phyloP scores from a whole-genome alignment of 768 basidiomycete species.

The Tylopilus rubrobrunneus region DNA sequence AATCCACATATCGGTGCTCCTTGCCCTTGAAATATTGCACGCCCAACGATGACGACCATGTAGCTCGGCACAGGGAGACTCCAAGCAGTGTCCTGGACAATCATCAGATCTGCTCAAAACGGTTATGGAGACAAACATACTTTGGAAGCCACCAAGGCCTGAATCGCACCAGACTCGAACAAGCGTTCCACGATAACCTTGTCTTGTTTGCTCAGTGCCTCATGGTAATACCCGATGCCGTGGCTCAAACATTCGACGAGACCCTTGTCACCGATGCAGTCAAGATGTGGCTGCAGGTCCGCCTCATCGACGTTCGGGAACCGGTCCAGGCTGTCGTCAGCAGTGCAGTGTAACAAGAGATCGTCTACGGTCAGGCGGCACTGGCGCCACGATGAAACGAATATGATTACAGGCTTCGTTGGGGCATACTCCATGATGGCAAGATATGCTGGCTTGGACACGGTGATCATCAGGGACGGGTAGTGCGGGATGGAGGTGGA shows the following conservation, averaged over 20 bases:
- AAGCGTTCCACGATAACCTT: slow-evolving; percentile 89
- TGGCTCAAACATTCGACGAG: slow-evolving; percentile 80
- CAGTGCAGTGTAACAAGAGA: slow-evolving; percentile 80
- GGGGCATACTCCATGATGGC: slow-evolving; percentile 86
- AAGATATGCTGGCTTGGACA: slow-evolving; percentile 97
- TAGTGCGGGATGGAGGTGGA: slow-evolving; percentile 98
- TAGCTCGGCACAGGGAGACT: slow-evolving; percentile 89
- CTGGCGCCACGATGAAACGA: slow-evolving; percentile 91
- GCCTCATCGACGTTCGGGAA: slow-evolving; percentile 86
- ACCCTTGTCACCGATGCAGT: slow-evolving; percentile 72
- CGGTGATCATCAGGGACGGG: slow-evolving; percentile 97
- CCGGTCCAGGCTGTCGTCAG: slow-evolving; percentile 77
- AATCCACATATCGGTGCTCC: slow-evolving; percentile 97
- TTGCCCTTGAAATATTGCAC: slow-evolving; percentile 95
- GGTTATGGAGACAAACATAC: slow-evolving; percentile 36
- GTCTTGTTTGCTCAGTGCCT: slow-evolving; percentile 88
- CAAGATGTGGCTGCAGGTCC: slow-evolving; percentile 85
- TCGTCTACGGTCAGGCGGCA: slow-evolving; percentile 94
- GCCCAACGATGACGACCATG: slow-evolving; percentile 99
- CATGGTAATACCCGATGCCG: slow-evolving; percentile 94
- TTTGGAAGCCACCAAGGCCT: slow-evolving; percentile 91
- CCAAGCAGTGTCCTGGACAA: slow-evolving; percentile 86
- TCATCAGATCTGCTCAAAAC: too few relatives aligned
- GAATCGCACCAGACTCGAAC: slow-evolving; percentile 92
- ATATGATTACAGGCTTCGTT: slow-evolving; percentile 83